A percentile compares a stretch with the other conserved stretches of the same genome.
phyloP scores from a whole-genome alignment of 1,284 basidiomycete species.

The Melampsora larici-populina region DNA sequence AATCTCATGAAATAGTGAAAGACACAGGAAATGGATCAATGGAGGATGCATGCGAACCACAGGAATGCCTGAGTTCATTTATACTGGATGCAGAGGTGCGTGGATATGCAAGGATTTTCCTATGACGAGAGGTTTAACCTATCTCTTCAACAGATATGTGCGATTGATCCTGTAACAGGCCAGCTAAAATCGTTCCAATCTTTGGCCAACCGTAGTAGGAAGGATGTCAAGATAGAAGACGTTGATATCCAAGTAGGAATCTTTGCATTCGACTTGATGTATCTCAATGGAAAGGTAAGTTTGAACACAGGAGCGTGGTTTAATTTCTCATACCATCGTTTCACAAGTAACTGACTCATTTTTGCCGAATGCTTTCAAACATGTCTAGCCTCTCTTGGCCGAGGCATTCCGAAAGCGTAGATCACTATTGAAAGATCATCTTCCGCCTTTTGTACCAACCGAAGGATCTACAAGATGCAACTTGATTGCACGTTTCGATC shows the following conservation, averaged over 20 bases:
- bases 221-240: slow-evolving; percentile 93
- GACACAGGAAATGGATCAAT: too few relatives aligned
- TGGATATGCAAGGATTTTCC: too few relatives aligned
- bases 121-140: too few relatives aligned
- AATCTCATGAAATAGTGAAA: too few relatives aligned
- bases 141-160: too few relatives aligned
- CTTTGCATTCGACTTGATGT: slow-evolving; percentile 91
- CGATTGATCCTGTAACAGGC: too few relatives aligned
- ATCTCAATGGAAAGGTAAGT: slow-evolving; percentile 68
- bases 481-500: slow-evolving; percentile 66
- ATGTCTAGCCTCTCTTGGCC: not conserved
- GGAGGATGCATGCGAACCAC: too few relatives aligned
- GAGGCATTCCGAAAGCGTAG: slow-evolving; percentile 52
- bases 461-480: too few relatives aligned
- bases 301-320: not conserved
- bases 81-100: slow-evolving; percentile 59
- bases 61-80: slow-evolving; percentile 64
- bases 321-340: not conserved
- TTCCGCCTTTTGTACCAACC: too few relatives aligned
- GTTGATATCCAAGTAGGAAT: slow-evolving; percentile 93
- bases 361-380: too few relatives aligned
- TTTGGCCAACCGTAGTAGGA: slow-evolving; percentile 86
- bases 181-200: slow-evolving; percentile 95
- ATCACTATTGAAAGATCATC: slow-evolving; percentile 51
- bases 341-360: not conserved